Conservation (phyloP, 1,284 basidiomycete genomes). For the Cutaneotrichosporon sp. region DNA sequence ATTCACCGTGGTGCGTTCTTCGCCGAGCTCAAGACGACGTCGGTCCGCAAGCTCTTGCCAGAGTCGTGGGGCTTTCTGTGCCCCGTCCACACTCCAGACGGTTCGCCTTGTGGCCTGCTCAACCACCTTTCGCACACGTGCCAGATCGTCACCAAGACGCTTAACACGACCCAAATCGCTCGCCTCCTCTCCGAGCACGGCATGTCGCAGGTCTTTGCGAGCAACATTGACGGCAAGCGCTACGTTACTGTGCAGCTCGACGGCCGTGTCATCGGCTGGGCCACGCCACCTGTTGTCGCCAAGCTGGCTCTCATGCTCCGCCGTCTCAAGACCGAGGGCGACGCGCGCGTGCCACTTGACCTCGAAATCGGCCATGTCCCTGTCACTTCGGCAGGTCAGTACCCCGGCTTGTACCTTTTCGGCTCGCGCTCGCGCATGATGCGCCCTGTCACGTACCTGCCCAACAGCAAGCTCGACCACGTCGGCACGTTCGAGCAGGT, state of each 20-base stretch:
- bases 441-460: constrained; percentile 90
- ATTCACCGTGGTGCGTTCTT: constrained; percentile 99
- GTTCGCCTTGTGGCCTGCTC: constrained; percentile 93
- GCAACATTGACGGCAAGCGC: constrained; percentile 70
- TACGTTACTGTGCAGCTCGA: constrained; percentile 92
- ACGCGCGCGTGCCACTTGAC: constrained; percentile 81
- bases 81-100: constrained; percentile 98
- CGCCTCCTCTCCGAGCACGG: constrained; percentile 80
- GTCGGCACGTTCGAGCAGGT: constrained; percentile 98
- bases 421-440: constrained; percentile 89
- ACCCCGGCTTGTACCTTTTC: constrained; percentile 95
- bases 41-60: constrained; percentile 93
- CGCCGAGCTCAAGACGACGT: constrained; percentile 96
- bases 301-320: constrained; percentile 82
- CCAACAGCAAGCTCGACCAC: constrained; percentile 83
- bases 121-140: constrained; percentile 96
- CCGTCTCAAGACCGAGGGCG: constrained; percentile 91
- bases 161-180: constrained; percentile 76
- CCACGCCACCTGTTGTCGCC: constrained; percentile 69
- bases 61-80: constrained; percentile 99
- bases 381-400: constrained; percentile 87
- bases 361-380: constrained; percentile 94
- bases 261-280: constrained; percentile 95
- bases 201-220: constrained; percentile 87
- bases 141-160: constrained; percentile 78